These are phyloP conservation scores for Flaveria ramosissima DNA, from an alignment of 129 eudicot species.

Conservation along the genomic window DNA sequence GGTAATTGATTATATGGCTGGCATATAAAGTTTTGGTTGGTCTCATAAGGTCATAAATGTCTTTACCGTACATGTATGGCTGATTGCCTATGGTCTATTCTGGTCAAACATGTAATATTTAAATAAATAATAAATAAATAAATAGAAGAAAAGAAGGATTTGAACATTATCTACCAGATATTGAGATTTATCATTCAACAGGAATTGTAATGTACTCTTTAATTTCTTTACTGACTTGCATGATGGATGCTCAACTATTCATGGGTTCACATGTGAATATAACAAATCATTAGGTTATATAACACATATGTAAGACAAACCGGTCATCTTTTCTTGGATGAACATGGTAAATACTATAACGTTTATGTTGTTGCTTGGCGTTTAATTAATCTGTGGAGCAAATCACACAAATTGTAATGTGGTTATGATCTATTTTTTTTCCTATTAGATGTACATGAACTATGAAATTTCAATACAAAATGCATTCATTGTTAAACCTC, in stretches of 20 bases:
- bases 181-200: background rate
- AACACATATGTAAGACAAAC: background rate
- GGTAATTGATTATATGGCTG: background rate
- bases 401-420: background rate
- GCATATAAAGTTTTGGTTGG: slow-evolving; percentile 11
- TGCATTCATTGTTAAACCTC: background rate
- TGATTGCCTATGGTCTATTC: background rate
- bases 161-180: slow-evolving; percentile 11
- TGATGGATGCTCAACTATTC: background rate
- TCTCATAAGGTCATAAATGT: background rate
- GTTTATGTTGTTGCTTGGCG: background rate
- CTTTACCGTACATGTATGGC: slow-evolving; percentile 12
- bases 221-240: background rate
- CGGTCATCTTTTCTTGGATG: background rate
- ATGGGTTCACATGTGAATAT: background rate
- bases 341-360: background rate
- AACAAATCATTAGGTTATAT: background rate
- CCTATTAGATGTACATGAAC: background rate
- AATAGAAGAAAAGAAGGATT: slow-evolving; percentile 6
- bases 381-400: background rate
- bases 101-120: slow-evolving; percentile 24
- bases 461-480: slow-evolving; percentile 1
- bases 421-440: background rate
- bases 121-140: background rate
- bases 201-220: background rate